These are phyloP conservation scores for Colletotrichum sp. DNA, from an alignment of 2,329 filamentous ascomycete genomes.

Conservation along the genomic window DNA sequence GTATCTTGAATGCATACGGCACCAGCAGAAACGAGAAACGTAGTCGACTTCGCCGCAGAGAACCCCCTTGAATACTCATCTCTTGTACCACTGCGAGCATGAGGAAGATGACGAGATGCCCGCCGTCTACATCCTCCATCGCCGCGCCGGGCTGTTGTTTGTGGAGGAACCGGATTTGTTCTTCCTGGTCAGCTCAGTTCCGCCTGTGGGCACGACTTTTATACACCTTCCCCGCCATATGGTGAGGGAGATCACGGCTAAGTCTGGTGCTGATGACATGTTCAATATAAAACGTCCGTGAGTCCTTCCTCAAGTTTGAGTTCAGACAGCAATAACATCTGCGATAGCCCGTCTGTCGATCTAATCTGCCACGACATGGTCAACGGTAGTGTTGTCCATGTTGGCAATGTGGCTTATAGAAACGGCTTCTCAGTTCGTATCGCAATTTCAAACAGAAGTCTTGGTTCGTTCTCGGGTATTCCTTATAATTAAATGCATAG, in stretches of 20 bases:
- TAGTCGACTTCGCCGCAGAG: background rate
- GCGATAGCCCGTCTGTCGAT: background rate
- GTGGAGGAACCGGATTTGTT: accelerated
- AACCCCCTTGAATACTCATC: background rate
- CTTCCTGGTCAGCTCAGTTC: background rate
- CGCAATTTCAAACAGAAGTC: too few species aligned
- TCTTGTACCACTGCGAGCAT: background rate
- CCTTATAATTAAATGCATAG: background rate
- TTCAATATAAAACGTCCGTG: background rate
- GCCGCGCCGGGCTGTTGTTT: accelerated
- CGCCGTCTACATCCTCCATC: accelerated
- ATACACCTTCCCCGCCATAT: background rate
- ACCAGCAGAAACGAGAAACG: background rate
- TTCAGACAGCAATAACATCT: too few species aligned
- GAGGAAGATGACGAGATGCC: accelerated
- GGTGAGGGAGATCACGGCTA: background rate
- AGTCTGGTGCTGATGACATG: accelerated
- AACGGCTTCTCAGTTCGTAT: too few species aligned
- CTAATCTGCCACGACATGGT: background rate
- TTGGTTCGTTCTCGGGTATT: too few species aligned
- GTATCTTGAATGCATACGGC: background rate
- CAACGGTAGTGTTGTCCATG: accelerated
- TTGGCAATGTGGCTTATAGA: background rate
- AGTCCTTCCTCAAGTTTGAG: too few species aligned
- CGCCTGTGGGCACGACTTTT: background rate